Percentiles rank a stretch among this genome's conserved stretches.
Evolutionary conservation across 1,284 basidiomycete species (phyloP).

Genomic region (Vanrija humicola): DNA sequence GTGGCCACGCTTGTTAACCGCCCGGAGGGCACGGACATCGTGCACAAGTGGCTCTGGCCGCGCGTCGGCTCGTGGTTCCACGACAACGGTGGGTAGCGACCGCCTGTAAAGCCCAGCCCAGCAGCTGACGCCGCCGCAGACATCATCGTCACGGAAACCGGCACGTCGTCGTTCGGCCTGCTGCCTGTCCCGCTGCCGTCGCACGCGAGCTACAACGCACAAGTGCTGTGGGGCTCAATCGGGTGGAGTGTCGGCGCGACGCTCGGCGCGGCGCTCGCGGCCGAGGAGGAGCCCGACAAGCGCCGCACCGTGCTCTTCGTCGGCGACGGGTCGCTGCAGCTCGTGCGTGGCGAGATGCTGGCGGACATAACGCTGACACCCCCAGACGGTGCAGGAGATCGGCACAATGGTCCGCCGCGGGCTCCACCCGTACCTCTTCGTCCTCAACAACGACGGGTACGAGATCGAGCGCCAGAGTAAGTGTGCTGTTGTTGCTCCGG

Average conservation of each 20-base stretch:
- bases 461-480: conserved; percentile 80
- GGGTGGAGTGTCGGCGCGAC: conserved; percentile 56
- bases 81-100: conserved; percentile 53
- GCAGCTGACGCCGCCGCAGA: conserved; percentile 44
- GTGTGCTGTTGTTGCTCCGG: conserved; percentile 49
- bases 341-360: conserved; percentile 42
- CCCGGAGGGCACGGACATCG: conserved; percentile 50
- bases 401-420: conserved; percentile 52
- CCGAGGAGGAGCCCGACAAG: conserved; percentile 59
- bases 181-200: conserved; percentile 71
- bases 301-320: conserved; percentile 75
- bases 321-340: conserved; percentile 58
- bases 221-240: conserved; percentile 53
- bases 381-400: conserved; percentile 51
- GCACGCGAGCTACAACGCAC: conserved; percentile 62
- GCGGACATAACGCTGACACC: background rate
- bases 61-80: conserved; percentile 73
- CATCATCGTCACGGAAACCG: conserved; percentile 77
- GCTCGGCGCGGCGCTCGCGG: conserved; percentile 58
- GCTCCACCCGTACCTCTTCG: conserved; percentile 51
- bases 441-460: conserved; percentile 87
- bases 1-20: conserved; percentile 7
- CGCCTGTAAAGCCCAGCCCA: too few relatives aligned
- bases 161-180: conserved; percentile 65
- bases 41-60: conserved; percentile 83